A percentile compares a stretch with the other conserved stretches of the same genome.
Conservation (phyloP, 495 filamentous ascomycete genomes). For the Penicillium robsamsonii region DNA sequence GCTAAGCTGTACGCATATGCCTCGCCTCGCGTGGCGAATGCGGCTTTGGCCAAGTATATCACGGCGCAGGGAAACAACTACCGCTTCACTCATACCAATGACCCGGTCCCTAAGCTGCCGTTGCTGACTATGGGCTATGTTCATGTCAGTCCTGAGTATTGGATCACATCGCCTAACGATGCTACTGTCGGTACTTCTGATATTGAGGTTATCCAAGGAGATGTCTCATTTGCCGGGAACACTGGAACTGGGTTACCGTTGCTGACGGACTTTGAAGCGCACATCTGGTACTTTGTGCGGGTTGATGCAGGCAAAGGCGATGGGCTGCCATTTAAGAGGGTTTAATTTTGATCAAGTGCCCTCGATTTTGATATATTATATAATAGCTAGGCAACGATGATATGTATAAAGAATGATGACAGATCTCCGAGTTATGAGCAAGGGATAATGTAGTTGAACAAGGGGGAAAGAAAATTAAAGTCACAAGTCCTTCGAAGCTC, state of each 20-base stretch:
- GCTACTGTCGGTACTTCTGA: constrained; percentile 34
- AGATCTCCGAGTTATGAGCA: neutral
- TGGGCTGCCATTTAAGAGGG: constrained; percentile 23
- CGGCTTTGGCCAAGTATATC: constrained; percentile 52
- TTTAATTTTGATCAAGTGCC: neutral
- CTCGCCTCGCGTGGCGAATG: constrained; percentile 61
- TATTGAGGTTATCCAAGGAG: constrained; percentile 33
- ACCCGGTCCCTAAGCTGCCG: constrained; percentile 63
- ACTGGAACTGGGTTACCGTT: constrained; percentile 33
- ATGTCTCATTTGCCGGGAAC: constrained; percentile 41
- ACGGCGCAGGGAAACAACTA: constrained; percentile 53
- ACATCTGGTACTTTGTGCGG: constrained; percentile 48
- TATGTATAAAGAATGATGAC: neutral
- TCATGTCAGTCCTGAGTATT: constrained; percentile 67
- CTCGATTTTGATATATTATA: neutral
- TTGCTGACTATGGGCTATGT: constrained; percentile 53
- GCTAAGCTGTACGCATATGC: constrained; percentile 62
- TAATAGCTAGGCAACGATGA: neutral
- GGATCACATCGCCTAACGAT: constrained; percentile 38
- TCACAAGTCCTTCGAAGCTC: neutral
- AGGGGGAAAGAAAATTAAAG: neutral
- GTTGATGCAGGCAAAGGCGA: constrained; percentile 27
- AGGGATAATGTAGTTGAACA: neutral
- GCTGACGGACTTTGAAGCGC: constrained; percentile 28
- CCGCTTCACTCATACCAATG: constrained; percentile 63